Conservation (phyloP, 2,329 filamentous ascomycete genomes). For the Penicillium sp. region DNA sequence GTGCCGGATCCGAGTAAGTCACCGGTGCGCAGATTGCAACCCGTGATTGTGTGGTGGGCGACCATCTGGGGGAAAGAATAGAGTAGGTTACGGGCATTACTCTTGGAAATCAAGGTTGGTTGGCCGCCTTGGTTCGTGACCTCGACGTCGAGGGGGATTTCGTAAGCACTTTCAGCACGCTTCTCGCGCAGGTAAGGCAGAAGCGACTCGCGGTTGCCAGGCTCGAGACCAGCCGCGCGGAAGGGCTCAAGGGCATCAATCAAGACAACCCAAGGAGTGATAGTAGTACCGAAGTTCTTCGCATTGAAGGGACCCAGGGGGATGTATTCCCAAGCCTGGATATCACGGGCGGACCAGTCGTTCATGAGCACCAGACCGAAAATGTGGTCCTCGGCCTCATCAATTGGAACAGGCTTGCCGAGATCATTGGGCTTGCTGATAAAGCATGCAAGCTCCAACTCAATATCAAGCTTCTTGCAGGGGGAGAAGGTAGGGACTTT, state of each 20-base stretch:
- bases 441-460: slow-evolving; percentile 78
- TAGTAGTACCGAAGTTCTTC: slow-evolving; percentile 80
- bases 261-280: slow-evolving; percentile 78
- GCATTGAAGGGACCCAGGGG: slow-evolving; percentile 79
- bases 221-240: slow-evolving; percentile 54
- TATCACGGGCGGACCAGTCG: slow-evolving; percentile 82
- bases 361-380: slow-evolving; percentile 84
- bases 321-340: slow-evolving; percentile 83
- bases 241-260: slow-evolving; percentile 74
- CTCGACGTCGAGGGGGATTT: slow-evolving; percentile 70
- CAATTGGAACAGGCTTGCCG: slow-evolving; percentile 64
- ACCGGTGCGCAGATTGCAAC: slow-evolving; percentile 72
- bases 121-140: slow-evolving; percentile 48
- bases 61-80: slow-evolving; percentile 85
- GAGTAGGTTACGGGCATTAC: slow-evolving; percentile 67
- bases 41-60: slow-evolving; percentile 74
- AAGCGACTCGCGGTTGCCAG: slow-evolving; percentile 54
- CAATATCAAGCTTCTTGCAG: slow-evolving; percentile 70
- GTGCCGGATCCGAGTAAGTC: slow-evolving; percentile 79
- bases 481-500: slow-evolving; percentile 66
- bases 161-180: slow-evolving; percentile 59
- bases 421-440: slow-evolving; percentile 65
- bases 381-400: slow-evolving; percentile 67
- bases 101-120: slow-evolving; percentile 60
- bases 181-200: slow-evolving; percentile 67